Evolutionary conservation across 495 filamentous ascomycete genomes (phyloP).

Genomic region (Neurospora sp.): DNA sequence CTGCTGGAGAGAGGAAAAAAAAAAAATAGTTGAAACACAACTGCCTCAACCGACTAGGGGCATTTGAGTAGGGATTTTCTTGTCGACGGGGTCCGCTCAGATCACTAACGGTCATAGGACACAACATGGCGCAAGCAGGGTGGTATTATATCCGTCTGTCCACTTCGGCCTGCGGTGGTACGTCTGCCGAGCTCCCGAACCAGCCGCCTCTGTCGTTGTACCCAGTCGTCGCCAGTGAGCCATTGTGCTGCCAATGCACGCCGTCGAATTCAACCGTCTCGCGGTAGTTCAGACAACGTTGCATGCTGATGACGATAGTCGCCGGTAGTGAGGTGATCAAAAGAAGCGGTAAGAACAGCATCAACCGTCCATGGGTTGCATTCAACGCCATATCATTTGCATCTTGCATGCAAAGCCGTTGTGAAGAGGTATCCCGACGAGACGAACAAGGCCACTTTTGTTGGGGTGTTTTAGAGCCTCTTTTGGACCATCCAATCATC

Average conservation of each 20-base stretch:
- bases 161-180: neutral
- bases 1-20: neutral
- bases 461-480: neutral
- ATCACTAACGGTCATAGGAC: neutral
- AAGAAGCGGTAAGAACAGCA: neutral
- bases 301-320: neutral
- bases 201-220: neutral
- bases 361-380: neutral
- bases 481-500: neutral
- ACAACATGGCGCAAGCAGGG: neutral
- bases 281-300: neutral
- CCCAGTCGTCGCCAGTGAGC: neutral
- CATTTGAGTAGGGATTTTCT: neutral
- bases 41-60: neutral
- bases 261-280: neutral
- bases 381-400: neutral
- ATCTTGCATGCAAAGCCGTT: neutral
- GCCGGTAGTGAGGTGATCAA: neutral
- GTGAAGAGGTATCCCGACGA: neutral
- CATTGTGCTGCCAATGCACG: neutral
- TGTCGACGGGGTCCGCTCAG: neutral
- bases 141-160: neutral
- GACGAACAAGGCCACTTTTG: neutral
- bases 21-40: neutral
- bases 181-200: neutral